Conservation (phyloP, 2,329 filamentous ascomycete genomes). For the Elsinoe perseae region DNA sequence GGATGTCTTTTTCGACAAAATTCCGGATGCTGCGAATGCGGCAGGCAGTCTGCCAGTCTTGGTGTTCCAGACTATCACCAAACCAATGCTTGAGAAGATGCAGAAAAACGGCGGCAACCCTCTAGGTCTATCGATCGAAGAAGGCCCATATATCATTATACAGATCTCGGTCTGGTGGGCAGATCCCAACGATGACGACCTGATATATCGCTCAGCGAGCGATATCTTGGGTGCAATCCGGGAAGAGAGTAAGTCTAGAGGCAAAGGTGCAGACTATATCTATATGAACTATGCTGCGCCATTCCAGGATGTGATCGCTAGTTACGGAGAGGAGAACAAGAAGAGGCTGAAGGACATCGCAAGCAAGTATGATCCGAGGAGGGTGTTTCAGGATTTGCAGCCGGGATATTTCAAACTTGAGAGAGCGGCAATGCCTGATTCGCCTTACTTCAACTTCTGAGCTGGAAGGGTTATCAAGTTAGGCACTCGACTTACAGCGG, state of each 20-base stretch:
- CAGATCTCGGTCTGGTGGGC: conserved; percentile 19
- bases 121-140: conserved; percentile 2
- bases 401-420: conserved; percentile 23
- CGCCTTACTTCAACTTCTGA: neutral
- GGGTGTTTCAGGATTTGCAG: conserved; percentile 21
- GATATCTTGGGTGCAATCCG: conserved; percentile 16
- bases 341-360: conserved; percentile 18
- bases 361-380: conserved; percentile 20
- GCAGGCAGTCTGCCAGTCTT: neutral
- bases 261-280: conserved; percentile 16
- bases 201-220: conserved; percentile 18
- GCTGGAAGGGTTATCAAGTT: too few relatives aligned
- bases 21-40: neutral
- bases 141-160: neutral
- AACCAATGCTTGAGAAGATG: conserved; percentile 1
- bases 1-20: conserved; percentile 6
- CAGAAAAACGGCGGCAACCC: conserved; percentile 13
- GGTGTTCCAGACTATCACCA: conserved; percentile 7
- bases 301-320: conserved; percentile 21
- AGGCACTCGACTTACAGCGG: too few relatives aligned
- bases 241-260: conserved; percentile 4
- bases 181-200: conserved; percentile 19
- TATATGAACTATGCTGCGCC: conserved; percentile 23
- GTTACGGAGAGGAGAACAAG: conserved; percentile 22
- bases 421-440: neutral